Evolutionary conservation across 2,329 filamentous ascomycete species (phyloP).

Genomic region (Beauveria medogensis): DNA sequence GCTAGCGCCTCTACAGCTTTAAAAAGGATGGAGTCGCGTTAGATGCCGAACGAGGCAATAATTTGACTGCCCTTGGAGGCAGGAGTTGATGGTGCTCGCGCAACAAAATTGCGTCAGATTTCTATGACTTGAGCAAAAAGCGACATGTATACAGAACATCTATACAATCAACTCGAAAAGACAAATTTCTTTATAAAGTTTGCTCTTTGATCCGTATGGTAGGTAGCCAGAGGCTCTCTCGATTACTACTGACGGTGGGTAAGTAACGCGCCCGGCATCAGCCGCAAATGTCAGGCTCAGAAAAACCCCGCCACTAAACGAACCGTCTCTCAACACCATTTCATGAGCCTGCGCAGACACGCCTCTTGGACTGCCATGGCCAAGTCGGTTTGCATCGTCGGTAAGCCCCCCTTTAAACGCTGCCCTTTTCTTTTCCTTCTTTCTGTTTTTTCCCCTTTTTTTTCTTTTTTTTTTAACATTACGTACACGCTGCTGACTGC

Average conservation of each 20-base stretch:
- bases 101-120: too few relatives aligned
- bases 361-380: slow-evolving; percentile 21
- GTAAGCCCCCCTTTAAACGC: slow-evolving; percentile 14
- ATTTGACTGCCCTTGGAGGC: too few relatives aligned
- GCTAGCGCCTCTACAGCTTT: slow-evolving; percentile 68
- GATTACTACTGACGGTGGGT: not conserved
- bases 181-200: too few relatives aligned
- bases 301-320: not conserved
- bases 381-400: slow-evolving; percentile 34
- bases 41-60: too few relatives aligned
- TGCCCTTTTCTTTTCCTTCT: too few relatives aligned
- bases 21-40: not conserved
- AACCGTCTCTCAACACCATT: not conserved
- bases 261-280: not conserved
- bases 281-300: not conserved
- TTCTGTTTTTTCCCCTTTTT: too few relatives aligned
- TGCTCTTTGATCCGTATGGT: too few relatives aligned
- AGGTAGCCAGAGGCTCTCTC: not conserved
- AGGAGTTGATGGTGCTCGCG: too few relatives aligned
- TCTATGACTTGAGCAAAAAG: too few relatives aligned
- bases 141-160: too few relatives aligned
- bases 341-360: slow-evolving; percentile 8
- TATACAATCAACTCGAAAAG: too few relatives aligned
- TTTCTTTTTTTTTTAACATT: not conserved
- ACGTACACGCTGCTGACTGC: not conserved